Evolutionary conservation across 768 basidiomycete genomes (phyloP), one percentile per base, ranked within the genome.

Genomic region (Suillus paluster): DNA sequence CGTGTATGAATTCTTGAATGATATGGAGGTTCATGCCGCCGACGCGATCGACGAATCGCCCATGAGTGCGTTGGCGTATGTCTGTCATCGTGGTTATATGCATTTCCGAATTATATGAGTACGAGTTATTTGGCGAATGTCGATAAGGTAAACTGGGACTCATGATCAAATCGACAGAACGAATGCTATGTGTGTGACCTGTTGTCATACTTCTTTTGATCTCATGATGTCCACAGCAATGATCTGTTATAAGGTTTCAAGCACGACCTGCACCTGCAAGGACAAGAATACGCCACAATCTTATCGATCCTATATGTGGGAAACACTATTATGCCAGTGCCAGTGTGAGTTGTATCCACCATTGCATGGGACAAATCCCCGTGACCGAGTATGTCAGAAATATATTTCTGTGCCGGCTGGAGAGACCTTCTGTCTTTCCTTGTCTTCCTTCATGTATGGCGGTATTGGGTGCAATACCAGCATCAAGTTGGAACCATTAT

Each of bases 401-500:
- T 65, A 68, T 75, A 65, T 64, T 75, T 53, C 64, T 75, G 58
- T 72, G 75, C 61, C 62, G 70, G 45, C 68, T 74, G 17, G 70
- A 66, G 14, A 69, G 67, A 53, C 75, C 74, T 17, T 71, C 71
- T 23, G 45, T 72, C 2, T 67, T 30, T 30, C 6, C 30, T 30
- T 30, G n/a, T 59, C 64, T 72, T 42, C 63, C 71, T 23, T 21
- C 54, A 21, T 70, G 68, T 21, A 71, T 71, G 57, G 48, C 67
- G 33, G 61, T 78, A 17, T 79, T 78, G 78, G 79, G 78, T 6
- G 60, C 67, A 3, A 75, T 82, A 52, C 77, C 76, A 1, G 63
- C 67, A 21, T 67, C 79, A 0, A 82, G 56, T 44, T 41, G 25
- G 27, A 34, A 36, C 38, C 9, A 23, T 17, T 50, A n/a, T 5